Base-by-base conservation (phyloP, 495 filamentous ascomycete species). In the Astrothelium subdiscretum region DNA sequence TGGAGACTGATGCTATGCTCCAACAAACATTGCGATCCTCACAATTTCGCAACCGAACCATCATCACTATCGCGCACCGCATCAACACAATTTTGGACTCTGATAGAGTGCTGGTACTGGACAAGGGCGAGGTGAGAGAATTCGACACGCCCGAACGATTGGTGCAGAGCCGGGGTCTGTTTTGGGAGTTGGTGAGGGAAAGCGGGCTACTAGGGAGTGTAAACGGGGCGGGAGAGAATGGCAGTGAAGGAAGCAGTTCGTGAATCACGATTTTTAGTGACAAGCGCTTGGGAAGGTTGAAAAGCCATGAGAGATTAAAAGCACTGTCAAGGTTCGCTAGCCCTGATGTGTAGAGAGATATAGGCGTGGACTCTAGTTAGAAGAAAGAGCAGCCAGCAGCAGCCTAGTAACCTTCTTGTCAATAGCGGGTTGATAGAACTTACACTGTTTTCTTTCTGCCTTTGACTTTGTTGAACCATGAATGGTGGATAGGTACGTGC, bases 31-130 rank as follows among this genome's bases (percentile, higher is more conserved):
- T 89, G 40, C 78, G 85, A 31, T 81, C 80, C 26, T 77, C 79
- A 24, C 74, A 85, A 58, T 96, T 97, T 79, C 78, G 83, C 59
- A 88, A 97, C 70, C 83, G 92, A 22, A 99, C 95, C 20, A 97
- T 99, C 73, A 91, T 99, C 69, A 97, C 95, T 0, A 96, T 98
- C 69, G 94, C 94, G 57, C 94, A 98, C 73, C 84, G 94, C 48
- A 95, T 99, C 75, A 96, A 97, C 76, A 97, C 91, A 22, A 96
- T 97, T 71, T 83, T 96, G 22, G 91, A 96, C 75, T 90, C 87
- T 31, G 91, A 97, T 73, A 81, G 90, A 26, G 91, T 97, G 60
- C 83, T 96, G 43, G 91, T 97, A 48, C 82, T 97, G 1, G 88
- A 95, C 74, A 75, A 81, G 73, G 82, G 83, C n/a, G 65, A 65